Evolutionary conservation across 345 rosid genomes (phyloP), one percentile per base, ranked within the genome.

Genomic region (Abelmoschus esculentus): DNA sequence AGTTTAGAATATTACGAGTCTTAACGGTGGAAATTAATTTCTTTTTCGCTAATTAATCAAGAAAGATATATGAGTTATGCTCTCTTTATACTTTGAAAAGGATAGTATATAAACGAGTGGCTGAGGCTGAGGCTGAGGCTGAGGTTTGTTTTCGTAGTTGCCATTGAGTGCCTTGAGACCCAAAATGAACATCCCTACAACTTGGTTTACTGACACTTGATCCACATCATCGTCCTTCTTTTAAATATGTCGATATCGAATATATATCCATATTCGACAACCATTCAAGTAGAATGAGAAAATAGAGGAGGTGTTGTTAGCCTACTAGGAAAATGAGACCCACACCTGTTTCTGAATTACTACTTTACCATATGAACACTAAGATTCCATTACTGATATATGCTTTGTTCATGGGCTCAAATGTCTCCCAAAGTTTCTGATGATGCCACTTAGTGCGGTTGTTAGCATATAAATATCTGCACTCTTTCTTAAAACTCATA

Each of bases 131-230:
- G 67, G 74, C 65, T 55, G 29, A 58, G 62, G 22, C 73, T 47
- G 29, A 58, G 62, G 22, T 73, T 46, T 59, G 61, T 71, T 70
- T n/a, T 14, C 12, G 57, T 69, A 14, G 57, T 29, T 67, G 34
- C 73, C 66, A 67, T 52, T 17, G 17, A 28, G 26, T 52, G 61
- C 26, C 26, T 22, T 22, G 26, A 22, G 26, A 22, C 53, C 17
- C 53, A 49, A 49, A 5, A 49, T 49, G 53, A 14, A 49, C 15
- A 49, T 49, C 9, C 53, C 53, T 13, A 49, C 17, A 49, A 15
- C 53, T 49, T 49, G 53, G 53, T 49, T 47, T 17, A 47, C 55
- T 19, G 18, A 50, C 22, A 50, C 55, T 50, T 50, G 3, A 50
- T 50, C 55, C 55, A 50, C 55, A 50, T 50, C 22, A 50, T 50